A percentile compares a stretch with the other conserved stretches of the same genome.
These are phyloP conservation scores for Heliamphora pulchella DNA, from an alignment of 179 eudicot species.

Conservation along the genomic window DNA sequence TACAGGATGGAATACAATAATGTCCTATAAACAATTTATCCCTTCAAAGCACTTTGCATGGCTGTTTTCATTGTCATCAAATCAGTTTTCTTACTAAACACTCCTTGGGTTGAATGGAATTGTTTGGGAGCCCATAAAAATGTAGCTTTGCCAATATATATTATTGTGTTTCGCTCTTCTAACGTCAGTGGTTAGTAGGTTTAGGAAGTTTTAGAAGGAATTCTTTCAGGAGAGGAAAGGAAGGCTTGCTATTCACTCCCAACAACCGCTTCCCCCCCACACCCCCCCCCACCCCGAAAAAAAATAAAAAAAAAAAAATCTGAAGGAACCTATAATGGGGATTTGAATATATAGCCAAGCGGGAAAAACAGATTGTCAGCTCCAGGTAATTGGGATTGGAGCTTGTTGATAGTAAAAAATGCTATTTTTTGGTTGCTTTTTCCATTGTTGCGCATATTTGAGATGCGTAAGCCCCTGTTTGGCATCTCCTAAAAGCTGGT, in stretches of 20 bases:
- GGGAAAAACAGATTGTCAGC: background rate
- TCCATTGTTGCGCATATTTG: background rate
- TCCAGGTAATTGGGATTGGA: background rate
- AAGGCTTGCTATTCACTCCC: no score
- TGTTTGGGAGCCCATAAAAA: background rate
- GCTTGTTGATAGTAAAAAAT: background rate
- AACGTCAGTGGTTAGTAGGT: background rate
- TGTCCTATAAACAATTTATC: background rate
- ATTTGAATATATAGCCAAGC: slow-evolving; percentile 2
- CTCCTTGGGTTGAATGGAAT: background rate
- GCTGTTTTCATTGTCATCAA: background rate
- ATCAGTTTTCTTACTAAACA: background rate
- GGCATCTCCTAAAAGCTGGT: no score
- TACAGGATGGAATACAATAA: background rate
- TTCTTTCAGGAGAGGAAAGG: background rate
- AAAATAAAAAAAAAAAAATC: background rate
- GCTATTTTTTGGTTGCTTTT: background rate
- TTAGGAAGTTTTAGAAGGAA: background rate
- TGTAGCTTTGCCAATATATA: background rate
- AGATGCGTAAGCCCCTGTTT: background rate
- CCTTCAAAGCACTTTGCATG: background rate
- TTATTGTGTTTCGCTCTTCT: background rate
- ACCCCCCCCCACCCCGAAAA: background rate
- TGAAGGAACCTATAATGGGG: background rate
- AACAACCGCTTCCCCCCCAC: no score